Evolutionary conservation across 768 basidiomycete species (phyloP), one percentile per base, ranked within the genome.

Genomic region (Collybiopsis luxurians): DNA sequence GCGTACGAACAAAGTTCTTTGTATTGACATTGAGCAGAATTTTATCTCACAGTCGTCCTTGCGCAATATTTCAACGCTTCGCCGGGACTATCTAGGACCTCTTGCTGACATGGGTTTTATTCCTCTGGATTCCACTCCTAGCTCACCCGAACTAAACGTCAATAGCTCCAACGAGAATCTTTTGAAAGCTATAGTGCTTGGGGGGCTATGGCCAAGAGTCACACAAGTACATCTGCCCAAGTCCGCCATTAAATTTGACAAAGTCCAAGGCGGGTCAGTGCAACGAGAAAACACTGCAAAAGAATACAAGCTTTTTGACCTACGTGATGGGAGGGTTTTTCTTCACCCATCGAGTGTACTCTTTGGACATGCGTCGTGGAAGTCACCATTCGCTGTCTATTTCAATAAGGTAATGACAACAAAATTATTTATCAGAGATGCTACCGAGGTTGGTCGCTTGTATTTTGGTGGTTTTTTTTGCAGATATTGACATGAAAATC

Each of bases 401-500:
- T 96, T 95, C 71, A 80, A 85, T 62, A 91, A 92, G 67, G 83
- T 87, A 54, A 76, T 82, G 75, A 92, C 93, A 11, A 87, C 77
- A 17, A 95, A 97, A 69, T 78, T 92, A 1, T 97, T 89, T 69
- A 65, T 98, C 60, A 79, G 92, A 43, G 94, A 95, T 68, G 92
- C 85, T 4, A 95, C 91, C 1, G 89, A 95, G 80, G 92, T 92
- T n/a, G n/a, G n/a, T n/a, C n/a, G n/a, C n/a, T n/a, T n/a, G 56
- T 49, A 78, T 54, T 3, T n/a, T 54, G 24, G 39, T 30, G 17
- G 13, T 6, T 38, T 34, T 30, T 3, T 47, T 23, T 3, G 36
- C 28, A n/a, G 4, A 9, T 15, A 23, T 6, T 27, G 46, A 23
- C 13, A n/a, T 24, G 23, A 36, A 48, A 56, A 42, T 31, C 12